phyloP scores from a whole-genome alignment of 2,329 filamentous ascomycete species.

The Claviceps sp. region DNA sequence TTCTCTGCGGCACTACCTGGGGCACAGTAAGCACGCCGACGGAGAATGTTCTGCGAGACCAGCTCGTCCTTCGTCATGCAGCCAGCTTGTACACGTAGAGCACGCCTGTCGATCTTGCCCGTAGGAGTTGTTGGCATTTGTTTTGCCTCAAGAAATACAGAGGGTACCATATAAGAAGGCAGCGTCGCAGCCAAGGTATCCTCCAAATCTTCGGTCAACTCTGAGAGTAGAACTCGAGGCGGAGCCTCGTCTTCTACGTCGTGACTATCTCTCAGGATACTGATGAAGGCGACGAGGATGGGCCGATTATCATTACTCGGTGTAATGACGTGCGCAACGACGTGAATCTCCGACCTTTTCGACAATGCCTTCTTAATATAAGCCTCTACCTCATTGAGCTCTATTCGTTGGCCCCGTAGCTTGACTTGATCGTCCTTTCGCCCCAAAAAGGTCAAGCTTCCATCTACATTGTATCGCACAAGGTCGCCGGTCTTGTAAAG shows the following conservation, averaged over 20 bases:
- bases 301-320: background rate
- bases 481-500: slow-evolving; percentile 13
- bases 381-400: slow-evolving; percentile 10
- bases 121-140: background rate
- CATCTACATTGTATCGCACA: slow-evolving; percentile 8
- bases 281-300: background rate
- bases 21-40: background rate
- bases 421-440: slow-evolving; percentile 14
- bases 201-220: background rate
- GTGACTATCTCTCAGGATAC: background rate
- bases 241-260: background rate
- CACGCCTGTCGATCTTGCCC: background rate
- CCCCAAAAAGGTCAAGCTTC: slow-evolving; percentile 12
- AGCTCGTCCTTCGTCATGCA: background rate
- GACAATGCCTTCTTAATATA: background rate
- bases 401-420: slow-evolving; percentile 14
- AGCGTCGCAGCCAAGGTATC: background rate
- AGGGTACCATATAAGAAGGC: background rate
- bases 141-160: background rate
- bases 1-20: background rate
- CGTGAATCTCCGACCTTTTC: background rate
- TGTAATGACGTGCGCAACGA: background rate
- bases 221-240: background rate
- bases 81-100: background rate
- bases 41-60: background rate